A percentile compares a stretch with the other conserved stretches of the same genome.
phyloP scores from a whole-genome alignment of 257 asterid species.

The Fraxinus anomala region DNA sequence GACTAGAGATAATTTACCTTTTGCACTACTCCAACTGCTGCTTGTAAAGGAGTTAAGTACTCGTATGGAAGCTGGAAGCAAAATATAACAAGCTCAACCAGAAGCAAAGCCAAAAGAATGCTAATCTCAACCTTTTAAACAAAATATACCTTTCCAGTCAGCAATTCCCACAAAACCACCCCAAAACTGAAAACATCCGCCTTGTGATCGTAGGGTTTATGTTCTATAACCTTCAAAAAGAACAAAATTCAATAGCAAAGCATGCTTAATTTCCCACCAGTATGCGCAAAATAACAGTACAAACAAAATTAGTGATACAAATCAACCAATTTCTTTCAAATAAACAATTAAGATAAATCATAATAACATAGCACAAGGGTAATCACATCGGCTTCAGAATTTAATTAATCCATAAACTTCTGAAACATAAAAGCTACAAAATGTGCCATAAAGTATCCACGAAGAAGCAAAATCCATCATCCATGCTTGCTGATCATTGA shows the following conservation, averaged over 20 bases:
- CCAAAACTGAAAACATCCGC: slow-evolving; percentile 96
- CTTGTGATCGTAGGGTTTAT: slow-evolving; percentile 90
- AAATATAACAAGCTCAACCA: slow-evolving; percentile 17
- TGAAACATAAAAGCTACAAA: not conserved
- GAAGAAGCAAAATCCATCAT: not conserved
- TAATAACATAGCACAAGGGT: not conserved
- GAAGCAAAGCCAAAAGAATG: slow-evolving; percentile 6
- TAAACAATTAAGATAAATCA: not conserved
- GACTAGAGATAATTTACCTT: slow-evolving; percentile 51
- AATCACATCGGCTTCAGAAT: not conserved
- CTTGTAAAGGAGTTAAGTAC: slow-evolving; percentile 91
- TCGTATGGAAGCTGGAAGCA: slow-evolving; percentile 85
- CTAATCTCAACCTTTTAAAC: not conserved
- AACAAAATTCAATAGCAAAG: slow-evolving; percentile 33
- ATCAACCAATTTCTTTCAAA: not conserved
- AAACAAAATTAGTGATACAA: not conserved
- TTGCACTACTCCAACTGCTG: slow-evolving; percentile 97
- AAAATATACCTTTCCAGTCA: slow-evolving; percentile 80
- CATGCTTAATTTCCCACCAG: slow-evolving; percentile 15
- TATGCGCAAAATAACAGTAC: slow-evolving; percentile 13
- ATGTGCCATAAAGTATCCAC: not conserved
- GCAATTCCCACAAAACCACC: slow-evolving; percentile 85
- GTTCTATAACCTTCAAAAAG: slow-evolving; percentile 81
- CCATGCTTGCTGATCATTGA: not conserved
- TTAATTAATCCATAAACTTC: not conserved